These are phyloP conservation scores for Naganishia antarctica DNA, from an alignment of 768 basidiomycete genomes.

Conservation along the genomic window DNA sequence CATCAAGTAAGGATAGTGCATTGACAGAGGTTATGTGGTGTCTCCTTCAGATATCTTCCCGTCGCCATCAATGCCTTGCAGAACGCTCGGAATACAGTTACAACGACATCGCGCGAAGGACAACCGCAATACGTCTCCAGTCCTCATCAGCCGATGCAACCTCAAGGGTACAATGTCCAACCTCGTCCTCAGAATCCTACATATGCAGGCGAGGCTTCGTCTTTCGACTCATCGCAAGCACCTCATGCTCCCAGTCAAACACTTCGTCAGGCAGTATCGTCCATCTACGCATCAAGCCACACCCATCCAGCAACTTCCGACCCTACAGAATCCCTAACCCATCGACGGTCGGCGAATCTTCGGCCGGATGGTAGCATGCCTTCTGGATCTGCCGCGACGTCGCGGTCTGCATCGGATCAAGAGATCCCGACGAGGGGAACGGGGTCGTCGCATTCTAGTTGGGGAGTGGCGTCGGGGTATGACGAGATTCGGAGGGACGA, in stretches of 20 bases:
- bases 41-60: slow-evolving; percentile 4
- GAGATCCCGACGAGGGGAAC: not conserved
- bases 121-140: not conserved
- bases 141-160: not conserved
- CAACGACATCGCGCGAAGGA: not conserved
- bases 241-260: not conserved
- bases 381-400: not conserved
- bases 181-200: not conserved
- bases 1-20: too few species aligned
- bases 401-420: slow-evolving; percentile 9
- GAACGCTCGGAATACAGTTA: slow-evolving; percentile 8
- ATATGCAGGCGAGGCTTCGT: not conserved
- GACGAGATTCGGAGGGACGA: slow-evolving; percentile 15
- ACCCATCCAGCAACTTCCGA: slow-evolving; percentile 10
- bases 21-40: not conserved
- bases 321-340: not conserved
- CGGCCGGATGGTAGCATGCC: not conserved
- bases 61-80: slow-evolving; percentile 8
- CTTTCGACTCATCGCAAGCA: too few species aligned
- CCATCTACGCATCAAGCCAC: slow-evolving; percentile 9
- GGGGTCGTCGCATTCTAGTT: slow-evolving; percentile 2
- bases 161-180: not conserved
- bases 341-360: not conserved
- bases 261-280: not conserved
- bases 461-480: slow-evolving; percentile 17